These are phyloP conservation scores for Tylopilus felleus DNA, from an alignment of 768 basidiomycete species.

Conservation along the genomic window DNA sequence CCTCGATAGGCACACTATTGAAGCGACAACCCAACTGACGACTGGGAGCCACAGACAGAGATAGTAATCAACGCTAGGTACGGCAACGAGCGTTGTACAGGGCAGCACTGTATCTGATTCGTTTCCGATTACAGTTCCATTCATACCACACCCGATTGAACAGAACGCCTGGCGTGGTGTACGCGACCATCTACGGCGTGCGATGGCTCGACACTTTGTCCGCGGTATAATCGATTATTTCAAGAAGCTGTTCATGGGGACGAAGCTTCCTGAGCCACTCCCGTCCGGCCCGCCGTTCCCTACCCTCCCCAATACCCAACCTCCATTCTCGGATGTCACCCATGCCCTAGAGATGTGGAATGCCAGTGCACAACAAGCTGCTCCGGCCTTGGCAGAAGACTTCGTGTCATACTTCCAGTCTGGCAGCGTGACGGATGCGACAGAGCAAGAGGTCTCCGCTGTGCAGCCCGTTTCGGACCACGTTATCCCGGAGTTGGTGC, in stretches of 20 bases:
- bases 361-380: background rate
- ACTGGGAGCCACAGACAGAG: background rate
- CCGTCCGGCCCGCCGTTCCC: too few species aligned
- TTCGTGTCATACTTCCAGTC: background rate
- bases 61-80: background rate
- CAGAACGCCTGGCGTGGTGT: background rate
- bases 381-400: background rate
- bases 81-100: background rate
- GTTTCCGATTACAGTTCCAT: background rate
- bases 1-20: too few species aligned
- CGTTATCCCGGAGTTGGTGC: background rate
- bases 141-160: too few species aligned
- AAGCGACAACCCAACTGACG: too few species aligned
- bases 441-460: background rate
- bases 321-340: background rate
- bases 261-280: too few species aligned
- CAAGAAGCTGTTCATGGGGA: too few species aligned
- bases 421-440: background rate
- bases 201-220: background rate
- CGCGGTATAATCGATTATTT: too few species aligned
- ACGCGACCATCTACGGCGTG: background rate
- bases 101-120: background rate
- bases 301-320: too few species aligned
- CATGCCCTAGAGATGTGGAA: background rate
- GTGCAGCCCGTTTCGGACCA: background rate